Percentiles rank a stretch among this genome's conserved stretches.
Evolutionary conservation across 139 green algal species (phyloP).

Genomic region (Chlamydomonas eustigma): DNA sequence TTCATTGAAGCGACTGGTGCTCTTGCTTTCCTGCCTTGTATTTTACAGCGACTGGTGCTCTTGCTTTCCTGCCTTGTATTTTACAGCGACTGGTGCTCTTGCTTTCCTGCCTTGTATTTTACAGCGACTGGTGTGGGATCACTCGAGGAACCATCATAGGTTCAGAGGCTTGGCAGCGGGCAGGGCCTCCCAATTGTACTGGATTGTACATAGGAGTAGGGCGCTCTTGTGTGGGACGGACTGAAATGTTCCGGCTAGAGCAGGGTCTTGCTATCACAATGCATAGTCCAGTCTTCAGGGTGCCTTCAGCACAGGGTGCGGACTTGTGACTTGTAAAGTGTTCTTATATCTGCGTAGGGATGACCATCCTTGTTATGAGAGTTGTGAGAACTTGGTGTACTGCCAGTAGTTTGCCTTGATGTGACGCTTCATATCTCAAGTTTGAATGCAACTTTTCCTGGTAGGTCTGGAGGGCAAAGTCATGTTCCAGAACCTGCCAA

Average conservation of each 20-base stretch:
- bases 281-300: neutral
- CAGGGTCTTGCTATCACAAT: slow-evolving; percentile 44
- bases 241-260: slow-evolving; percentile 60
- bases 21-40: too few relatives aligned
- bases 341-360: too few relatives aligned
- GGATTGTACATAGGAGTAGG: slow-evolving; percentile 17
- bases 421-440: slow-evolving; percentile 6
- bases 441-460: too few relatives aligned
- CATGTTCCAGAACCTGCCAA: slow-evolving; percentile 86
- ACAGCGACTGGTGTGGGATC: slow-evolving; percentile 14
- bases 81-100: too few relatives aligned
- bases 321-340: too few relatives aligned
- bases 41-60: too few relatives aligned
- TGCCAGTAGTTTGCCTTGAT: slow-evolving; percentile 26
- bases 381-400: too few relatives aligned
- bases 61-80: too few relatives aligned
- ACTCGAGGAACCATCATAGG: slow-evolving; percentile 53
- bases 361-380: too few relatives aligned
- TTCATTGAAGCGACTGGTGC: too few relatives aligned
- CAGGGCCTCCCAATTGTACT: neutral
- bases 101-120: too few relatives aligned
- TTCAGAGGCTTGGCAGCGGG: slow-evolving; percentile 11
- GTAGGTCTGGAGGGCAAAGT: slow-evolving; percentile 21
- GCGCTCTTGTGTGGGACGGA: neutral
- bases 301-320: neutral